A percentile compares a stretch with the other conserved stretches of the same genome.
These are phyloP conservation scores for Rhodomyrtus tomentosa DNA, from an alignment of 345 rosid species.

Conservation along the genomic window DNA sequence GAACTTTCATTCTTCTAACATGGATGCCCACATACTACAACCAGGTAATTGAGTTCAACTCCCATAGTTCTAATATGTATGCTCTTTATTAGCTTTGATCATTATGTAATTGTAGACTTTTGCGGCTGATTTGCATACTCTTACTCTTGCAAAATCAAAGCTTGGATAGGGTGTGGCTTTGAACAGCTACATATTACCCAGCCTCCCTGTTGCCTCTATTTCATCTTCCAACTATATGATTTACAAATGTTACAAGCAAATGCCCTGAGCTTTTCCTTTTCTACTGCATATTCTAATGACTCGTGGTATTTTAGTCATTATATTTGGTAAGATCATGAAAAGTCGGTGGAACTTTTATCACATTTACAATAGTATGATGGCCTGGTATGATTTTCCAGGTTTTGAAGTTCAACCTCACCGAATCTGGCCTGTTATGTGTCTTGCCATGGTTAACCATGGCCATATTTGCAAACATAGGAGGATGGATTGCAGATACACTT, in stretches of 20 bases:
- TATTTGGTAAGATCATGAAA: background rate
- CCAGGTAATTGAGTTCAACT: slow-evolving; percentile 40
- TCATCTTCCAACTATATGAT: background rate
- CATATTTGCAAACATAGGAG: slow-evolving; percentile 79
- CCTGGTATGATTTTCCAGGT: slow-evolving; percentile 35
- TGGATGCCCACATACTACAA: slow-evolving; percentile 99
- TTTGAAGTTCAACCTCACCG: slow-evolving; percentile 92
- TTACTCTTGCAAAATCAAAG: background rate
- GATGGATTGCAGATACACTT: slow-evolving; percentile 98
- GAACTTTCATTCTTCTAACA: slow-evolving; percentile 86
- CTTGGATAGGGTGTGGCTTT: background rate
- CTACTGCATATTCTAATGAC: background rate
- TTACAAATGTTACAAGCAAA: background rate
- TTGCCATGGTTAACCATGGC: slow-evolving; percentile 99
- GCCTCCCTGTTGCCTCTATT: background rate
- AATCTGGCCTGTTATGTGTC: slow-evolving; percentile 88
- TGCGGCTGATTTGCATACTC: background rate
- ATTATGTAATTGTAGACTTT: background rate
- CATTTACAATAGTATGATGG: background rate
- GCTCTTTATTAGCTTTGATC: background rate
- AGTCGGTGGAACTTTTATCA: background rate
- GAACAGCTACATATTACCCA: background rate
- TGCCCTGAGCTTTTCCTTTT: background rate
- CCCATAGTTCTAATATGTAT: background rate
- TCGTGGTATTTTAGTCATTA: background rate